Evolutionary conservation across 352 stramenopile genomes (phyloP).

Genomic region (Pseudoperonospora humuli): DNA sequence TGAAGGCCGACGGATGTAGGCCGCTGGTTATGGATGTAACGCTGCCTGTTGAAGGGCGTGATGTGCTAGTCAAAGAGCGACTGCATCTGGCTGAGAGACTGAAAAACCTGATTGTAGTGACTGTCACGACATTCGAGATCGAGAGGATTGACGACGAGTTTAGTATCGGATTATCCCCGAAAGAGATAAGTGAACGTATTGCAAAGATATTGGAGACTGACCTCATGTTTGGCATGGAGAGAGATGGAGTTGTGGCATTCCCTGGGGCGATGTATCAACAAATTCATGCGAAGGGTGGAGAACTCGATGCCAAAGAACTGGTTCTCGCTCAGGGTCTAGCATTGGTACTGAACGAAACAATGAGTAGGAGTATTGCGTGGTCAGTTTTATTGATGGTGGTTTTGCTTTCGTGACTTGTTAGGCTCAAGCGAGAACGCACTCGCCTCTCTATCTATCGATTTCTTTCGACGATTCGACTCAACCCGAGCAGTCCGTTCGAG

Average conservation of each 20-base stretch:
- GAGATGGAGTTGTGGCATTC: conserved; percentile 9
- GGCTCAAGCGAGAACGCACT: conserved; percentile 44
- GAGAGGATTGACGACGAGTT: conserved; percentile 10
- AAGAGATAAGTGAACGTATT: conserved; percentile 41
- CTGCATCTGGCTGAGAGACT: conserved; percentile 32
- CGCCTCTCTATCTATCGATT: conserved; percentile 65
- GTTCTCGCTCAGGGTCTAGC: conserved; percentile 32
- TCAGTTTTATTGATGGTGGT: not conserved
- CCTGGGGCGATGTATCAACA: conserved; percentile 65
- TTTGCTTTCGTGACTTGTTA: conserved; percentile 14
- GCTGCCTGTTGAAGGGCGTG: conserved; percentile 37
- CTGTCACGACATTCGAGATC: conserved; percentile 45
- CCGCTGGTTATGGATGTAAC: conserved; percentile 50
- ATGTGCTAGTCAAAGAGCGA: conserved; percentile 26
- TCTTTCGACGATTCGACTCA: conserved; percentile 12
- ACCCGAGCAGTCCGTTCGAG: conserved; percentile 14
- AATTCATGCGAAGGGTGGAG: conserved; percentile 20
- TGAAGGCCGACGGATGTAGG: not conserved
- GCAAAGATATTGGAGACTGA: conserved; percentile 53
- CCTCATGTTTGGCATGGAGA: conserved; percentile 53
- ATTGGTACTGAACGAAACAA: too few relatives aligned
- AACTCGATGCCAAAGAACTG: conserved; percentile 17
- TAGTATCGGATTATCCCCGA: conserved; percentile 8
- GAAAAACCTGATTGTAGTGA: conserved; percentile 36
- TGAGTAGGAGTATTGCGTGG: not conserved